Percentiles rank a stretch among this genome's conserved stretches.
Evolutionary conservation across 2,329 filamentous ascomycete genomes (phyloP).

Genomic region (Ophiostoma quercus): DNA sequence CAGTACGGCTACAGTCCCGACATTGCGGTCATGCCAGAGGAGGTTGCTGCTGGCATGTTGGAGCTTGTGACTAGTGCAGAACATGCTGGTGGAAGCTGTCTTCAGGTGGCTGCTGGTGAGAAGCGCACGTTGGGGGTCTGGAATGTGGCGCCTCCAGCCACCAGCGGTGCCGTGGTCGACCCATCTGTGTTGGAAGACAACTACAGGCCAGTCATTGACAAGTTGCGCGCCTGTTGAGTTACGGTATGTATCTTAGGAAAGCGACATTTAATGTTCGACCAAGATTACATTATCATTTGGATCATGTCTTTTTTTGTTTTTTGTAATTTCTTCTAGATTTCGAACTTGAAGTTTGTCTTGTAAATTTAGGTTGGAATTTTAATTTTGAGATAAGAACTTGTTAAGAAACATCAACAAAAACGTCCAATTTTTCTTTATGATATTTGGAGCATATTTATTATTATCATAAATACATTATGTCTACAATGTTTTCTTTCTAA

Average conservation of each 20-base stretch:
- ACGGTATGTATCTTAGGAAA: too few species aligned
- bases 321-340: too few species aligned
- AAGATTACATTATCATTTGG: background rate
- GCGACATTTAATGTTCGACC: too few species aligned
- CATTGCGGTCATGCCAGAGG: slow-evolving; percentile 11
- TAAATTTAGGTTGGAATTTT: too few species aligned
- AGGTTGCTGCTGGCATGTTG: background rate
- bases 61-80: background rate
- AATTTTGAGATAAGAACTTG: too few species aligned
- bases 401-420: too few species aligned
- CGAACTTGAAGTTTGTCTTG: too few species aligned
- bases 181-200: slow-evolving; percentile 5
- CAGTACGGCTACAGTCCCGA: slow-evolving; percentile 14
- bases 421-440: too few species aligned
- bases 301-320: background rate
- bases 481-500: background rate
- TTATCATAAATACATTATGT: too few species aligned
- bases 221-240: slow-evolving; percentile 4
- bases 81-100: slow-evolving; percentile 10
- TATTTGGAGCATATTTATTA: too few species aligned
- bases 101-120: slow-evolving; percentile 15
- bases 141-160: slow-evolving; percentile 18
- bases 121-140: slow-evolving; percentile 16
- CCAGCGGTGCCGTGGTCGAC: background rate
- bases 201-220: slow-evolving; percentile 20